Percentiles rank a stretch among this genome's conserved stretches.
Conservation (phyloP, 495 filamentous ascomycete species). For the Hypoxylon intermedium region DNA sequence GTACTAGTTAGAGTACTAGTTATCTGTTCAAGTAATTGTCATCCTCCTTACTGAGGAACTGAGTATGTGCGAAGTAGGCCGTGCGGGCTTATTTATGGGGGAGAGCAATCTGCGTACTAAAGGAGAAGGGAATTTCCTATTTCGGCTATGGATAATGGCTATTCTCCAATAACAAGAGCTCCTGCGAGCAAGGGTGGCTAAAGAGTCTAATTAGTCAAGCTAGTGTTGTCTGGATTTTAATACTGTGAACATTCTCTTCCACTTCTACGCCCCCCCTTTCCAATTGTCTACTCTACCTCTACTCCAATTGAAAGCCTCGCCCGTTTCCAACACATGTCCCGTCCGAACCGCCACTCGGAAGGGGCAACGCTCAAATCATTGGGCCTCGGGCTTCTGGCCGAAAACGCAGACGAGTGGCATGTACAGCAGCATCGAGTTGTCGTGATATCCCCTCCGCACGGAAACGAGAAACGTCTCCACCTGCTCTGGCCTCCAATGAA, state of each 20-base stretch:
- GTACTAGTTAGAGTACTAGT: too few relatives aligned
- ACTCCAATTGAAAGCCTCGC: slow-evolving; percentile 3
- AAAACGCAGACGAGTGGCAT: slow-evolving; percentile 61
- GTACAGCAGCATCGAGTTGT: slow-evolving; percentile 51
- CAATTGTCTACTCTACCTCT: slow-evolving; percentile 1
- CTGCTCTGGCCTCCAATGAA: slow-evolving; percentile 55
- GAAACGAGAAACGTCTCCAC: slow-evolving; percentile 56
- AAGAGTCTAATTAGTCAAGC: slow-evolving; percentile 32
- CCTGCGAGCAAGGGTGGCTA: slow-evolving; percentile 37
- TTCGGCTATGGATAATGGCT: slow-evolving; percentile 26
- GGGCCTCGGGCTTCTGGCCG: slow-evolving; percentile 52
- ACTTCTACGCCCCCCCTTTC: not conserved
- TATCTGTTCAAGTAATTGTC: not conserved
- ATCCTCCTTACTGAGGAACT: not conserved
- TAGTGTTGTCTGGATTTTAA: slow-evolving; percentile 10
- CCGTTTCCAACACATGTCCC: not conserved
- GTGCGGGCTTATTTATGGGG: not conserved
- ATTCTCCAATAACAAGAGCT: slow-evolving; percentile 36
- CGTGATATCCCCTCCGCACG: slow-evolving; percentile 55
- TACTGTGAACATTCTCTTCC: slow-evolving; percentile 20
- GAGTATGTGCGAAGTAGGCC: not conserved
- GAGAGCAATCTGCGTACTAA: not conserved
- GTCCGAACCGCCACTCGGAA: slow-evolving; percentile 9
- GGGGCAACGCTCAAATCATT: not conserved
- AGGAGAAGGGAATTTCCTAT: slow-evolving; percentile 30